Evolutionary conservation across 495 filamentous ascomycete genomes (phyloP), one percentile per base, ranked within the genome.

Genomic region (Annulohypoxylon maeteangense): DNA sequence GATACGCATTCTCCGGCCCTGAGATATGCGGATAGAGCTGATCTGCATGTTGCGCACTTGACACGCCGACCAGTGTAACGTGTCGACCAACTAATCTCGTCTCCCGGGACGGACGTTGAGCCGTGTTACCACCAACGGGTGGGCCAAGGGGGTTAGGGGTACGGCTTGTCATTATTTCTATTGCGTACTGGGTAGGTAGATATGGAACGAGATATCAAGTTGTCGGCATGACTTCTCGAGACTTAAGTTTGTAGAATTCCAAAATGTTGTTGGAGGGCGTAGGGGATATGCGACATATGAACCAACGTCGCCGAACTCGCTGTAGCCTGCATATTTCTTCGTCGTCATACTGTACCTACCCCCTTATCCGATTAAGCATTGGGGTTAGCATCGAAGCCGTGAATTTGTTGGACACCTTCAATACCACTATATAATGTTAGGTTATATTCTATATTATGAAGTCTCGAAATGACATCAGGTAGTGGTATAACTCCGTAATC

Each of bases 1-100:
- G 76, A 20, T 78, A 64, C 1, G 71, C 68, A 44, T 79, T 75
- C 14, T 76, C 68, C 3, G 65, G 67, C 8, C 80, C 82, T 23
- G 80, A 78, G 47, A 84, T 60, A 10, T 79, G 71, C 34, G 72
- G 68, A 59, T 77, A 86, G 14, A 87, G 77, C 1, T 76, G 76
- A 40, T 78, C 70, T 11, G 80, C 74, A 48, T 87, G 83, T 6
- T 72, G 62, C 11, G 65, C 47, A 0, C 40, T 44, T n/a, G 65
- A 62, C 14, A 87, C 72, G 8, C 78, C 79, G 12, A 78, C 76
- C 29, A 87, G 72, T 2, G 65, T 75, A 2, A 85, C 78, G 4
- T 79, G 75, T 38, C 75, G 81, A 22, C 82, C 82, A 6, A 63
- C 47, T 36, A 84, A 67, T 47, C 65, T 76, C 2, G 67, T 67